phyloP scores from a whole-genome alignment of 2,329 filamentous ascomycete genomes.

The Neonectria ditissima region DNA sequence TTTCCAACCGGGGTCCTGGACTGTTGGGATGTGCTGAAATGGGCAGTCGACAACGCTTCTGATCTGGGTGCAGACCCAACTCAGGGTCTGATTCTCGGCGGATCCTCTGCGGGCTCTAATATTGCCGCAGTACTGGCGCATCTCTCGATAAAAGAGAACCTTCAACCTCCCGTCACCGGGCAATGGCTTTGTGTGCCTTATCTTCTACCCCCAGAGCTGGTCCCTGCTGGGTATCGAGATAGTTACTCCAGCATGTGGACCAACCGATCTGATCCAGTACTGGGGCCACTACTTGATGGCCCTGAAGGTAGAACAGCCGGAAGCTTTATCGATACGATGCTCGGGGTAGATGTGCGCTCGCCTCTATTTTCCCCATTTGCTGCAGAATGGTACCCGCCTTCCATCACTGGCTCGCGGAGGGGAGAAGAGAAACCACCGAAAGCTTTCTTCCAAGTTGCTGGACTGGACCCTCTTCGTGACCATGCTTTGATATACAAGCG shows the following conservation, averaged over 20 bases:
- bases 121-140: not conserved
- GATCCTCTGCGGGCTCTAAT: not conserved
- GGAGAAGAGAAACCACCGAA: not conserved
- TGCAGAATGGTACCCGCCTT: not conserved
- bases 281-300: not conserved
- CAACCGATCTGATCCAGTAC: not conserved
- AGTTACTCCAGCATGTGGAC: not conserved
- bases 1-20: constrained; percentile 8
- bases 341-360: not conserved
- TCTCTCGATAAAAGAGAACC: not conserved
- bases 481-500: not conserved
- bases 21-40: constrained; percentile 15
- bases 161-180: not conserved
- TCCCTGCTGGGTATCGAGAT: not conserved
- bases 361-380: not conserved
- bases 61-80: not conserved
- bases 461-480: not conserved
- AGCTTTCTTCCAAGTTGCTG: not conserved
- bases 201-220: not conserved
- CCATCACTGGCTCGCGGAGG: no score
- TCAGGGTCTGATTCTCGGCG: not conserved
- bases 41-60: constrained; percentile 11
- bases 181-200: not conserved
- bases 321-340: not conserved
- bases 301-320: not conserved